Conservation (phyloP, 345 rosid genomes). For the Lepidium sativum region DNA sequence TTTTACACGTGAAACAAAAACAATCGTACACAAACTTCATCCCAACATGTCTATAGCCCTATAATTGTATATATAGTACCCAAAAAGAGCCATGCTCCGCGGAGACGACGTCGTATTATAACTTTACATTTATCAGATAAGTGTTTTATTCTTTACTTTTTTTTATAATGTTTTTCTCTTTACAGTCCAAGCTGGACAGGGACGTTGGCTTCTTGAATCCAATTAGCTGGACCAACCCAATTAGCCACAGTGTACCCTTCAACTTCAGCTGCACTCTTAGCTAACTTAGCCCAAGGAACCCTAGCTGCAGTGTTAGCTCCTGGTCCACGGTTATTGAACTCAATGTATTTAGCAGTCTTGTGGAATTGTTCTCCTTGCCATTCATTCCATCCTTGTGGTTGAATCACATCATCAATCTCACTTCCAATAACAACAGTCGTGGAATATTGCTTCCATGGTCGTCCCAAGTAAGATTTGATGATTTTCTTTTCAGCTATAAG, state of each 20-base stretch:
- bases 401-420: slow-evolving; percentile 45
- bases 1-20: slow-evolving; percentile 17
- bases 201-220: slow-evolving; percentile 39
- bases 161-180: not conserved
- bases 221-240: slow-evolving; percentile 33
- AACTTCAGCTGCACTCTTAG: slow-evolving; percentile 34
- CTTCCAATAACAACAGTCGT: slow-evolving; percentile 52
- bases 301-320: slow-evolving; percentile 39
- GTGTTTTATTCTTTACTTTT: slow-evolving; percentile 10
- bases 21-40: slow-evolving; percentile 18
- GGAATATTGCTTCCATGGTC: slow-evolving; percentile 62
- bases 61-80: not conserved
- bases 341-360: slow-evolving; percentile 35
- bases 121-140: slow-evolving; percentile 1
- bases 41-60: slow-evolving; percentile 24
- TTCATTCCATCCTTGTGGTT: slow-evolving; percentile 46
- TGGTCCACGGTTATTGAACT: slow-evolving; percentile 57
- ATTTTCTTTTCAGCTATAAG: slow-evolving; percentile 29
- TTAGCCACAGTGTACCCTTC: slow-evolving; percentile 30
- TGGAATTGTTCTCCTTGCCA: slow-evolving; percentile 34
- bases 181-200: slow-evolving; percentile 27
- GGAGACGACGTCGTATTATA: slow-evolving; percentile 17
- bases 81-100: slow-evolving; percentile 13
- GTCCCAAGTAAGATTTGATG: slow-evolving; percentile 46
- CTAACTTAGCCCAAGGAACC: slow-evolving; percentile 42